Base-by-base conservation (phyloP, 208 protist genomes). In the Balamuthia mandrillaris region DNA sequence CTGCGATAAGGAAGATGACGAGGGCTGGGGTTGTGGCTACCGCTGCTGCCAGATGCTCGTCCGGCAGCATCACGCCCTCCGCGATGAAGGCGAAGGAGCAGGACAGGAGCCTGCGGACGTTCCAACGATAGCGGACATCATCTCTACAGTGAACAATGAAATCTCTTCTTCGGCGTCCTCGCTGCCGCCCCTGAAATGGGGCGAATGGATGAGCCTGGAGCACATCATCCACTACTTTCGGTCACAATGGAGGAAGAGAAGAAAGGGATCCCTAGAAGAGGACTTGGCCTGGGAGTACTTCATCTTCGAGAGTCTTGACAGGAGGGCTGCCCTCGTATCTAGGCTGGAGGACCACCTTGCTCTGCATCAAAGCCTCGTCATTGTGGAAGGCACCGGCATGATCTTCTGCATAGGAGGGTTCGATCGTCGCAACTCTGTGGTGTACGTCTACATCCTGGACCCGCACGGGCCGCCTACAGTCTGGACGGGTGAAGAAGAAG, bases 31-130 rank as follows among this genome's bases (percentile, higher is more conserved):
- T n/a, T 75, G 66, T 24, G 66, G 66, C 0, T 51, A 75, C 39
- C 31, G 66, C 14, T 75, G 66, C 66, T 52, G 33, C 66, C 66
- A 75, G 66, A 75, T 75, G 66, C 66, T 75, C 39, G 39, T 75
- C 18, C 42, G 35, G 5, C 66, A 75, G 12, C 18, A 31, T 10
- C 58, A 27, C 58, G 31, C 58, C 16, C 31, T 68, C 24, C 35
- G 12, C 33, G 4, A 21, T 27, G 29, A n/a, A 35, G 29, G 29
- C 16, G 4, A 68, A 21, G 24, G 12, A 12, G 60, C 35, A 39
- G 5, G 14, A 27, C 60, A 21, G 7, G n/a, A n/a, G n/a, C n/a
- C n/a, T n/a, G n/a, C n/a, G n/a, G n/a, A n/a, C n/a, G 56, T 68
- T 5, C 60, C 60, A 16, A 33, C 60, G 60, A 68, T 68, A 12